Base-by-base conservation (phyloP, 352 stramenopile genomes). In the Phytopythium delawarense region DNA sequence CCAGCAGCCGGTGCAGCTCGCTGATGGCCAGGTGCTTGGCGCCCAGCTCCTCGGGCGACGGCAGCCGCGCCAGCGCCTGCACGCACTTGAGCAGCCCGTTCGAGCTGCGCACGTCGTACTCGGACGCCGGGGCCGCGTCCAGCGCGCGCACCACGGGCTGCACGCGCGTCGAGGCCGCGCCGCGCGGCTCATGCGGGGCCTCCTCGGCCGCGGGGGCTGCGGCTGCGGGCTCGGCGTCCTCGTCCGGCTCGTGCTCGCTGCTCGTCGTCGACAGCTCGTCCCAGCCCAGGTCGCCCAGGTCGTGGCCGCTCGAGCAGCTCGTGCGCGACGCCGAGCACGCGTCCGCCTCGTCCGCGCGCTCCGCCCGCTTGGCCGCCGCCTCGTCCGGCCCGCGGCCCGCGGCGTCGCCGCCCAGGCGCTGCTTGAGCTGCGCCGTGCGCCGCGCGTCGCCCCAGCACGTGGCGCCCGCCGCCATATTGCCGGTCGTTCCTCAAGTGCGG, bases 51-150 rank as follows among this genome's bases (percentile, higher is more conserved):
- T 93, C 81, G 0, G 73, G 61, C 5, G 65, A 84, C 20, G 82
- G 75, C 32, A 89, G 62, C 56, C 71, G 83, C 8, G 79, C 81
- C 20, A 93, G 70, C 28, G 75, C 61, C 57, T 91, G 91, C 35
- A 92, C 67, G 40, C 81, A 91, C 65, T 93, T 93, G 81, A 93
- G 83, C 32, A 95, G 64, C 0, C 83, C 80, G 42, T 89, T 91
- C 7, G 87, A 89, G 71, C 87, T 89, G 28, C 81, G 70, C n/a
- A 89, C 69, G 59, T 95, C 87, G 65, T 91, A 92, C 61, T 91
- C 87, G 11, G 66, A 83, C 3, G 84, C 73, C 11, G 81, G 81
- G 5, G 74, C 65, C 32, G 89, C 74, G 51, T 87, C 69, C 18
- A 83, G 69, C 9, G 84, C 75, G 1, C 73, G 64, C 28, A 93